Base-by-base conservation (phyloP, 2,329 filamentous ascomycete genomes). In the Ilyonectria sp. region DNA sequence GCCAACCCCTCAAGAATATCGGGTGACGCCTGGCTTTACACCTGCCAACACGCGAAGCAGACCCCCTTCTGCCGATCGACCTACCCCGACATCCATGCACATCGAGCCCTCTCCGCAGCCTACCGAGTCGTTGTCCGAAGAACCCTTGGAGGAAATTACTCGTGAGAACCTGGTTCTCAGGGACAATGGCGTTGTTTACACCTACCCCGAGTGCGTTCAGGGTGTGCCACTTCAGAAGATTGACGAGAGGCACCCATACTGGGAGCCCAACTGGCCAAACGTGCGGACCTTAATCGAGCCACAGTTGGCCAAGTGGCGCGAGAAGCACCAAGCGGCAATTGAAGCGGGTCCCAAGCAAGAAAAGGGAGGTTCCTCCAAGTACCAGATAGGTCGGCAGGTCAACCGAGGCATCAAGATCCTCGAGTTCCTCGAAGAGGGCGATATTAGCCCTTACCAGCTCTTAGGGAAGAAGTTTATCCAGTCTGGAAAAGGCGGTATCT, bases 371-470 rank as follows among this genome's bases (percentile, higher is more conserved):
- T 82, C 82, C 3, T 83, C 83, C 40, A 85, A 87, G 56, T 89
- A 88, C 67, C 82, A 88, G 69, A 85, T 86, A 7, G 85, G 86
- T 6, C 83, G 87, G 1, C 87, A 89, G 69, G 84, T 89, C 55
- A 89, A 89, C 68, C 83, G 87, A 5, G 88, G 88, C 21, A 79
- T 82, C 11, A 78, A 81, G 23, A 85, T 88, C n/a, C 79, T 89
- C 37, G 82, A 86, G 50, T 90, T 88, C 62, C 77, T 90, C 6
- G 77, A 82, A 8, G 78, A 83, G 1, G 85, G 83, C n/a, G 79
- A 84, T 2, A 85, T 89, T 65, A 86, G 86, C 69, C 88, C 88
- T 0, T 89, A 86, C 64, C 88, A 90, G 74, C 82, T 90, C 10
- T 80, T 89, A 3, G 82, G 78, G 35, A 89, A 89, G 76, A 80